Evolutionary conservation across 2,329 filamentous ascomycete genomes (phyloP).

Genomic region (Coleophoma crateriformis): DNA sequence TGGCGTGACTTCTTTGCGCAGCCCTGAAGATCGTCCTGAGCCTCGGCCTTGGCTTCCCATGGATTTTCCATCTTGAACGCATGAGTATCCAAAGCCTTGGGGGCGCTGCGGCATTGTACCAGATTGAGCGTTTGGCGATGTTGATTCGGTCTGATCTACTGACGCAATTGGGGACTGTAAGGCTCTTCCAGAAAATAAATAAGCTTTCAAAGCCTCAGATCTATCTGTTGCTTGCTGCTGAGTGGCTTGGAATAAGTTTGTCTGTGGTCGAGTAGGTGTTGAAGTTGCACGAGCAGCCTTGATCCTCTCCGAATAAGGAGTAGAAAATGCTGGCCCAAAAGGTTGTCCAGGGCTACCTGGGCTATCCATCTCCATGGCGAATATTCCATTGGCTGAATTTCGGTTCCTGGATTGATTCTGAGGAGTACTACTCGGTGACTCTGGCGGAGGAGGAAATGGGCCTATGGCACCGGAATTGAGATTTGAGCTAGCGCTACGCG

Average conservation of each 20-base stretch:
- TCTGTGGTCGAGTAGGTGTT: constrained; percentile 6
- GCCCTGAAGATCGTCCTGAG: constrained; percentile 21
- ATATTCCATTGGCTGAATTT: constrained; percentile 48
- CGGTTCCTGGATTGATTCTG: constrained; percentile 35
- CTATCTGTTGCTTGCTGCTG: constrained; percentile 24
- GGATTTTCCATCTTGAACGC: constrained; percentile 9
- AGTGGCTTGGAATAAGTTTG: constrained; percentile 5
- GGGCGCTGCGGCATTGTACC: constrained; percentile 1
- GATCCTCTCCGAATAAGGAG: constrained; percentile 57
- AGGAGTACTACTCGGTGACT: constrained; percentile 30
- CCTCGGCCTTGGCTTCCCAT: constrained; percentile 8
- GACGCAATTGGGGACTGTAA: constrained; percentile 9
- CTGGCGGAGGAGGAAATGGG: constrained; percentile 47
- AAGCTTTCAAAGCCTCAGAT: constrained; percentile 51
- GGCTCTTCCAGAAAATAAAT: constrained; percentile 40
- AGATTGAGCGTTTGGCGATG: constrained; percentile 4
- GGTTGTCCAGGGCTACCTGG: constrained; percentile 42
- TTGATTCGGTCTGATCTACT: background rate
- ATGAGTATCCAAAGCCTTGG: constrained; percentile 7
- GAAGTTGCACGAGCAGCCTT: constrained; percentile 39
- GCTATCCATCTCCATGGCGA: constrained; percentile 64
- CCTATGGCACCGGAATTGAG: constrained; percentile 35
- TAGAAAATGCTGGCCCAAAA: constrained; percentile 64
- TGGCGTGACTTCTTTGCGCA: constrained; percentile 26
- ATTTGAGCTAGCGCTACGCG: constrained; percentile 46